These are phyloP conservation scores for Mytilinidion resinicola DNA, from an alignment of 495 filamentous ascomycete species.

Conservation along the genomic window DNA sequence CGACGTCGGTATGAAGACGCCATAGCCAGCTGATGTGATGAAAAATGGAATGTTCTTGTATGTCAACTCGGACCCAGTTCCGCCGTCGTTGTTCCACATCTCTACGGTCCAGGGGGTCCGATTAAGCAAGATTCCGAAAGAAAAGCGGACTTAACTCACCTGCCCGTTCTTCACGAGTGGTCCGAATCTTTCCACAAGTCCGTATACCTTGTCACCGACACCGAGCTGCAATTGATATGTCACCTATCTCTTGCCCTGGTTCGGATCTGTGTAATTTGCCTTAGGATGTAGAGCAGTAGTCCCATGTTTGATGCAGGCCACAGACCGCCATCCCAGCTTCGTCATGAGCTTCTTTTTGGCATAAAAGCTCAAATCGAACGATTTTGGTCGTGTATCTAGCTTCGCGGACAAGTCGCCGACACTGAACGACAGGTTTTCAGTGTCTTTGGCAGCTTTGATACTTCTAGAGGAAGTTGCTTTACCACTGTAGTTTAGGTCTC, in stretches of 20 bases:
- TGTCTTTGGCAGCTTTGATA: not conserved
- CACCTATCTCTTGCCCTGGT: conserved; percentile 10
- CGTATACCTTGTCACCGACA: conserved; percentile 60
- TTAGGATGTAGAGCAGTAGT: conserved; percentile 5
- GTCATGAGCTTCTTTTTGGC: conserved; percentile 57
- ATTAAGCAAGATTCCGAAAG: too few relatives aligned
- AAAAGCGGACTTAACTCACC: too few relatives aligned
- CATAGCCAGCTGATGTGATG: conserved; percentile 58
- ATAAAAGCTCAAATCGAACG: conserved; percentile 46
- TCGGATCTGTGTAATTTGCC: conserved; percentile 4
- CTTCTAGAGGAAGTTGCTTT: too few relatives aligned
- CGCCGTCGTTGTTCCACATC: conserved; percentile 65
- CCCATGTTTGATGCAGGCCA: conserved; percentile 1
- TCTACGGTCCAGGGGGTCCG: conserved; percentile 37
- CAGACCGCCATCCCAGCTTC: conserved; percentile 31
- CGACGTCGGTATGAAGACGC: conserved; percentile 62
- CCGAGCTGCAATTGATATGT: conserved; percentile 43
- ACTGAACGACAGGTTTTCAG: conserved; percentile 44
- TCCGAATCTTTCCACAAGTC: conserved; percentile 62
- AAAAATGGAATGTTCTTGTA: conserved; percentile 70
- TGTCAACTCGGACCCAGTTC: conserved; percentile 59
- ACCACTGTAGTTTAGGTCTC: too few relatives aligned
- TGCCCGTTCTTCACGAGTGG: conserved; percentile 64
- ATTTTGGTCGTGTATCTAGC: conserved; percentile 29
- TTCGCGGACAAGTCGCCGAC: conserved; percentile 48